Conservation (phyloP, 768 basidiomycete species). For the Podaxis sp. region DNA sequence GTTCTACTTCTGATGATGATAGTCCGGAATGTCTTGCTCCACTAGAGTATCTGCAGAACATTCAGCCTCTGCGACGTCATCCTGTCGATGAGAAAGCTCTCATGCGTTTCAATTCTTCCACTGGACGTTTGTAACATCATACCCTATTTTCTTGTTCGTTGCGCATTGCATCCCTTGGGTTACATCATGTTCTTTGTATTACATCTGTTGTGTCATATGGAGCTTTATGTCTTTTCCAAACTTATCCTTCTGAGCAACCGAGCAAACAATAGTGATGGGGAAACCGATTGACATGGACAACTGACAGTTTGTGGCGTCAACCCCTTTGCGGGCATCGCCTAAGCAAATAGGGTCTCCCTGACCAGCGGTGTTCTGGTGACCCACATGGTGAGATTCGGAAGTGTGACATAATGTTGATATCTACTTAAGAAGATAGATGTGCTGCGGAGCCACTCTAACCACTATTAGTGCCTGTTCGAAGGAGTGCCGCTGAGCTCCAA, state of each 20-base stretch:
- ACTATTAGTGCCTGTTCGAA: conserved; percentile 6
- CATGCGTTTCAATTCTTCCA: conserved; percentile 30
- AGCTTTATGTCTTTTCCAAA: not conserved
- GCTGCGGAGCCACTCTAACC: not conserved
- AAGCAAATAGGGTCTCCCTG: not conserved
- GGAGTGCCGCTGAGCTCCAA: not conserved
- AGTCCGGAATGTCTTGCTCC: conserved; percentile 46
- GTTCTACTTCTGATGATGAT: conserved; percentile 27
- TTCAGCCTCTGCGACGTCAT: conserved; percentile 60
- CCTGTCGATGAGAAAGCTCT: conserved; percentile 54
- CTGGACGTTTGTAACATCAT: conserved; percentile 11
- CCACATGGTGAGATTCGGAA: conserved; percentile 4
- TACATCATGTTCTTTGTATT: not conserved
- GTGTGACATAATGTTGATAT: conserved; percentile 4
- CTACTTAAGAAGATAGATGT: not conserved
- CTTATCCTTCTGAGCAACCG: not conserved
- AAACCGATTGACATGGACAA: conserved; percentile 8
- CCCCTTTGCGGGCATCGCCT: conserved; percentile 1
- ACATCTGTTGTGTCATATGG: conserved; percentile 1
- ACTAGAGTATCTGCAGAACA: conserved; percentile 62
- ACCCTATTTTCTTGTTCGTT: not conserved
- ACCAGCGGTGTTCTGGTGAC: not conserved
- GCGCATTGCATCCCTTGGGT: not conserved
- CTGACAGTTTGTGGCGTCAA: conserved; percentile 11
- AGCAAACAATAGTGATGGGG: not conserved